Conservation (phyloP, 2,329 filamentous ascomycete genomes). For the Aspergillus pseudoterreus region DNA sequence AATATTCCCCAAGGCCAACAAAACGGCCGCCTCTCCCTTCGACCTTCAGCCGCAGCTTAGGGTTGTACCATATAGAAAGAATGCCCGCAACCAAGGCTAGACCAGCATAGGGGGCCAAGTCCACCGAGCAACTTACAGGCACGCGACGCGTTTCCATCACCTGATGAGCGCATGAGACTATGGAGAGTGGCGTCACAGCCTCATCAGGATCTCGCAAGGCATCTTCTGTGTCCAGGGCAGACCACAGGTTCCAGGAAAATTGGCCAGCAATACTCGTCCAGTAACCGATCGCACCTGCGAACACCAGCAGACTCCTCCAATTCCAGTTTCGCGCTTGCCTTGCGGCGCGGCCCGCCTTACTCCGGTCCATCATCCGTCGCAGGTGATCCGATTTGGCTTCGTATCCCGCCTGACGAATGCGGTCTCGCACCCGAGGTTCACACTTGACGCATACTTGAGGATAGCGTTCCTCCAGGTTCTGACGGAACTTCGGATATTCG, state of each 20-base stretch:
- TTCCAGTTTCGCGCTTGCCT: constrained; percentile 33
- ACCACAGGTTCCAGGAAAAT: constrained; percentile 39
- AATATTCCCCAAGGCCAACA: constrained; percentile 43
- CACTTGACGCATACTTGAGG: constrained; percentile 84
- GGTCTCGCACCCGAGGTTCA: constrained; percentile 66
- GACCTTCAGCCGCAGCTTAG: constrained; percentile 43
- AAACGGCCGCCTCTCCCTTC: constrained; percentile 40
- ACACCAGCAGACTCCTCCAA: constrained; percentile 44
- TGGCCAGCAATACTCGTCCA: constrained; percentile 43
- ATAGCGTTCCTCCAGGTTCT: constrained; percentile 73
- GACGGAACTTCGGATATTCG: constrained; percentile 66
- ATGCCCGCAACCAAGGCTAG: constrained; percentile 40
- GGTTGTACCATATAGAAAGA: constrained; percentile 49
- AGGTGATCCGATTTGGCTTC: constrained; percentile 80
- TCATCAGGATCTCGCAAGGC: constrained; percentile 11
- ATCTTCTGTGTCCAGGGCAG: constrained; percentile 22
- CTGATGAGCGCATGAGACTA: constrained; percentile 20
- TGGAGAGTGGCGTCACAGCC: constrained; percentile 13
- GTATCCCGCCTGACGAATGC: constrained; percentile 70
- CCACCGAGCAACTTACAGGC: constrained; percentile 25
- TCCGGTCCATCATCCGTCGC: constrained; percentile 69
- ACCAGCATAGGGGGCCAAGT: constrained; percentile 33
- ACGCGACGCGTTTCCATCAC: constrained; percentile 17
- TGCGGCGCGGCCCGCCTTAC: constrained; percentile 32
- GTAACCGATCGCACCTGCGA: constrained; percentile 41